Base-by-base conservation (phyloP, 805 yeast genomes). In the Lipomyces orientalis region DNA sequence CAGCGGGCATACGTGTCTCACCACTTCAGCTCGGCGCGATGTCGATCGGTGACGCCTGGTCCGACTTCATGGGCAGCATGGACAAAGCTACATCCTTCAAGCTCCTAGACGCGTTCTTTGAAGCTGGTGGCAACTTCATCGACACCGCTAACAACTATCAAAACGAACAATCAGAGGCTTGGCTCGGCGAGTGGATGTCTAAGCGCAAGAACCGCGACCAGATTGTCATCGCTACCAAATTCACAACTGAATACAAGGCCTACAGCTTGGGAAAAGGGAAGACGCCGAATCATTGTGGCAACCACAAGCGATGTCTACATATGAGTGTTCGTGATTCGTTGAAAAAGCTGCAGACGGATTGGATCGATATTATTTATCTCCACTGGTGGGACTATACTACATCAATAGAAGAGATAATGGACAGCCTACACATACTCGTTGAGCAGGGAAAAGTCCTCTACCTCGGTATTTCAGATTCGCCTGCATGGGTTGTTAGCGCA, bases 181-280 rank as follows among this genome's bases (percentile, higher is more conserved):
- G 75, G 75, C 25, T 73, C 9, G 75, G 75, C 63, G 29, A 25
- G 29, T 25, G 29, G 29, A 25, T 25, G 29, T 25, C 29, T 25
- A 3, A 25, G 29, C 29, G 75, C 25, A 61, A 68, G 12, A 34
- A 62, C 58, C 67, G 75, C n/a, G 74, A 73, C 34, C 73, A 72
- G 58, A 59, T 73, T n/a, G 74, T 73, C 19, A 14, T 73, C 12
- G 73, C 74, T 22, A 73, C 75, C 7, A 73, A 73, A 25, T 84
- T 83, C 73, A 80, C 84, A 16, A n/a, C 63, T 37, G 12, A 22
- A 4, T 62, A 62, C 37, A 58, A n/a, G 14, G 60, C 62, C n/a
- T 63, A 63, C 67, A n/a, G n/a, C 4, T 10, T 16, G 29, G 29
- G 29, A 25, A 25, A 25, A 25, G 29, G 29, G 29, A 25, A 25